Evolutionary conservation across 1,284 basidiomycete genomes (phyloP).

Genomic region (Leccinum angustisporum): DNA sequence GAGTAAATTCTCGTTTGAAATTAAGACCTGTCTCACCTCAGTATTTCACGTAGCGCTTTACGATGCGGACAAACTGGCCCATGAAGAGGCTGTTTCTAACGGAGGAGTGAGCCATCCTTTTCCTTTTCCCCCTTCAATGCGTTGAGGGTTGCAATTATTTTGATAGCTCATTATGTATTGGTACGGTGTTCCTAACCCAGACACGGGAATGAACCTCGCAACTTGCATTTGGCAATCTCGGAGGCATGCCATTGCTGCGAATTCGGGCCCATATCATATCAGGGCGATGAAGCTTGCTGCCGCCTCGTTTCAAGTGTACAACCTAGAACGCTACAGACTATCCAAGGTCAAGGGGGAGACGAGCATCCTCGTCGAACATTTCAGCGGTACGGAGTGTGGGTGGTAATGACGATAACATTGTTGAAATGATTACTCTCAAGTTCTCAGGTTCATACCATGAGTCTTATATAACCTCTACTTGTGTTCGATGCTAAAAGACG

Average conservation of each 20-base stretch:
- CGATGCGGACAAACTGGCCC: conserved; percentile 80
- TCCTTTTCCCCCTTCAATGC: background rate
- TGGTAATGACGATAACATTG: conserved; percentile 46
- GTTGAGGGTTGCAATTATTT: conserved; percentile 10
- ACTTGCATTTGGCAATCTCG: conserved; percentile 96
- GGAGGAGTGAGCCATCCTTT: conserved; percentile 62
- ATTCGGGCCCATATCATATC: conserved; percentile 76
- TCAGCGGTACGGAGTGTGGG: conserved; percentile 66
- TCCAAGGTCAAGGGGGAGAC: conserved; percentile 61
- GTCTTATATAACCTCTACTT: background rate
- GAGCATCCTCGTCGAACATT: conserved; percentile 57
- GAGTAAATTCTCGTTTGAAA: conserved; percentile 33
- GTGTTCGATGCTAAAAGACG: background rate
- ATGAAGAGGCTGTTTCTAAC: conserved; percentile 86
- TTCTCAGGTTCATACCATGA: background rate
- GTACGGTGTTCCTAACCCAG: conserved; percentile 82
- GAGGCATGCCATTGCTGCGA: conserved; percentile 77
- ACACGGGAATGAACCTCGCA: conserved; percentile 81
- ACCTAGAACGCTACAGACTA: conserved; percentile 73
- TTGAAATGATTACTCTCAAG: conserved; percentile 1
- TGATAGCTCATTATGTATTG: conserved; percentile 78
- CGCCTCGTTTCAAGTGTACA: conserved; percentile 76
- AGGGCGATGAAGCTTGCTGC: conserved; percentile 80
- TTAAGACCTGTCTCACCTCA: conserved; percentile 11
- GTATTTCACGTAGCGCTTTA: conserved; percentile 60